Percentiles rank a stretch among this genome's conserved stretches.
These are phyloP conservation scores for Saccharomycodes ludwigii DNA, from an alignment of 805 yeast species.

Conservation along the genomic window DNA sequence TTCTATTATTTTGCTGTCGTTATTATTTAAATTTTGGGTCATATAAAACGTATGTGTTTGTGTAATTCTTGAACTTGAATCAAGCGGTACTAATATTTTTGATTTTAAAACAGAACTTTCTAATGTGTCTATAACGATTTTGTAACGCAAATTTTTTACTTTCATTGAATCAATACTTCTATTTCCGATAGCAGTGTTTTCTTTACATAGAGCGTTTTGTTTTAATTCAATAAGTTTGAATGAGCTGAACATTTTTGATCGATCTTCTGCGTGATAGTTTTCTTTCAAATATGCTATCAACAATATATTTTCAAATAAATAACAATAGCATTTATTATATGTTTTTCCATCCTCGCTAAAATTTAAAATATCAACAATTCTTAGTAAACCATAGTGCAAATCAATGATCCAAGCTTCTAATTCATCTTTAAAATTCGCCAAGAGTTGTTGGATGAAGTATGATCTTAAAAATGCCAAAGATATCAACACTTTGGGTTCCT, in stretches of 20 bases:
- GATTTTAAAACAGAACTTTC: constrained; percentile 13
- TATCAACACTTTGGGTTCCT: constrained; percentile 3
- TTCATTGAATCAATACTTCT: too few relatives aligned
- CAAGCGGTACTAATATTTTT: constrained; percentile 11
- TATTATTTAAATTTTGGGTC: constrained; percentile 16
- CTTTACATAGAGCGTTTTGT: too few relatives aligned
- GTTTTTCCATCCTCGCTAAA: constrained; percentile 19
- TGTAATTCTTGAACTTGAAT: constrained; percentile 11
- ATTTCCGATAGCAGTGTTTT: too few relatives aligned
- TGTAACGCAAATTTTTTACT: neutral
- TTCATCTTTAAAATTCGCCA: constrained; percentile 10
- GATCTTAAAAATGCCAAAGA: constrained; percentile 16
- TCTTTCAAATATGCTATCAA: constrained; percentile 2
- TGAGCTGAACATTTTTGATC: too few relatives aligned
- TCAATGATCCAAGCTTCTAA: constrained; percentile 20
- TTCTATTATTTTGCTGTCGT: constrained; percentile 22
- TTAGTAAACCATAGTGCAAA: constrained; percentile 22
- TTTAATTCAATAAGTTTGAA: too few relatives aligned
- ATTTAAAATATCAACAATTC: constrained; percentile 25
- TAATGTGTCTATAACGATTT: constrained; percentile 7
- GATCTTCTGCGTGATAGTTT: neutral
- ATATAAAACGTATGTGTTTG: constrained; percentile 11
- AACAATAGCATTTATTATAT: constrained; percentile 21
- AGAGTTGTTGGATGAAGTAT: constrained; percentile 14
- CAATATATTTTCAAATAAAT: constrained; percentile 19